A percentile compares a stretch with the other conserved stretches of the same genome.
These are phyloP conservation scores for Agastache rugosa DNA, from an alignment of 257 asterid species.

Conservation along the genomic window DNA sequence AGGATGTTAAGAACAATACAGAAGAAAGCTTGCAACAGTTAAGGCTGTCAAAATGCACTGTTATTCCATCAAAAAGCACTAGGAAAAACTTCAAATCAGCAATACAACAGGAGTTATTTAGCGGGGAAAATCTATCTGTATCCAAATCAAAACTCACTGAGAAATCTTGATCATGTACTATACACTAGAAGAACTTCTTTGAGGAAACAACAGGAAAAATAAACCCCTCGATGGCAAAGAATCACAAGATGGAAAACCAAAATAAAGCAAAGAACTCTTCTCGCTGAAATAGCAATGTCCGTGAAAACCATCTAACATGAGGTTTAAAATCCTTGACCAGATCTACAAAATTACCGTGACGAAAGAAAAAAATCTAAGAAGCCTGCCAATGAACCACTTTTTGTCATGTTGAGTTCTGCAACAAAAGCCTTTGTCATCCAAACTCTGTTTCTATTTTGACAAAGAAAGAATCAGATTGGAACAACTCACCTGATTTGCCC, in stretches of 20 bases:
- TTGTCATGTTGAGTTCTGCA: slow-evolving; percentile 3
- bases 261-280: background rate
- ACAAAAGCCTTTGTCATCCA: background rate
- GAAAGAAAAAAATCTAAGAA: background rate
- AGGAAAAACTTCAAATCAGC: background rate
- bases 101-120: background rate
- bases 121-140: background rate
- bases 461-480: slow-evolving; percentile 9
- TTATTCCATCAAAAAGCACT: background rate
- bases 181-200: background rate
- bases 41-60: background rate
- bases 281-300: background rate
- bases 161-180: background rate
- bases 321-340: background rate
- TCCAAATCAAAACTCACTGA: background rate
- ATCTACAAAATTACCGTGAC: background rate
- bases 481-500: slow-evolving; percentile 89
- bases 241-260: background rate
- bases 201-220: background rate
- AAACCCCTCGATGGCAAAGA: background rate
- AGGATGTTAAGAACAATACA: background rate
- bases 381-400: slow-evolving; percentile 11
- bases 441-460: background rate
- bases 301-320: background rate
- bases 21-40: background rate